Evolutionary conservation across 164 flowering plant species (phyloP), one percentile per base, ranked within the genome.

Genomic region (Liquidambar formosana): DNA sequence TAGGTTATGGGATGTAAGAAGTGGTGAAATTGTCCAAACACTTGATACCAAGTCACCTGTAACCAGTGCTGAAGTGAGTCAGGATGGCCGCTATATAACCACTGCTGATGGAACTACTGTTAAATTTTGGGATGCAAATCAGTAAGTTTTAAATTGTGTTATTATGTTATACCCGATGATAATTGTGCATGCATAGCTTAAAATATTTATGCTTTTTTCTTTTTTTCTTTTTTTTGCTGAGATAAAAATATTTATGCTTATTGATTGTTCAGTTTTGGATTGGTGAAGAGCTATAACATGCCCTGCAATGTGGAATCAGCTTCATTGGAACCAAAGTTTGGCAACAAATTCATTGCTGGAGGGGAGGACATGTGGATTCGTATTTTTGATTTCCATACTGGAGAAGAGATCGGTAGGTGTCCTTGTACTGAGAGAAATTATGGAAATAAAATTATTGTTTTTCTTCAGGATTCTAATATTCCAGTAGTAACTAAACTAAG

Each of bases 291-390:
- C 81, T 89, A 88, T 59, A 71, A 88, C 57, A 91, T 95, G 96
- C 96, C 97, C 12, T 86, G 94, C 77, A 78, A 67, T 49, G 85
- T 93, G 62, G 99, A 96, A 70, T 96, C 98, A 22, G 98, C 97
- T 54, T 96, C 99, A 13, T 73, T 96, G 81, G 99, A 96, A 73
- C 97, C 99, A 27, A 93, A 88, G 71, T 62, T 66, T 77, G 99
- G 99, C 25, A 87, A 86, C 64, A 96, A 85, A 69, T 96, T 96
- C 75, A 80, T 96, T 75, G 96, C 95, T 45, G 99, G 96, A 23
- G 99, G 99, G 69, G 99, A 91, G 80, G 99, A 96, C 71, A 91
- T 96, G 99, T 96, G 99, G 99, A 73, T 96, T 68, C 95, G 77
- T 56, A 71, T 91, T 1, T 96, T 86, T 78, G 96, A 93, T 85